Evolutionary conservation across 2,329 filamentous ascomycete genomes (phyloP).

Genomic region (Claviceps africana): DNA sequence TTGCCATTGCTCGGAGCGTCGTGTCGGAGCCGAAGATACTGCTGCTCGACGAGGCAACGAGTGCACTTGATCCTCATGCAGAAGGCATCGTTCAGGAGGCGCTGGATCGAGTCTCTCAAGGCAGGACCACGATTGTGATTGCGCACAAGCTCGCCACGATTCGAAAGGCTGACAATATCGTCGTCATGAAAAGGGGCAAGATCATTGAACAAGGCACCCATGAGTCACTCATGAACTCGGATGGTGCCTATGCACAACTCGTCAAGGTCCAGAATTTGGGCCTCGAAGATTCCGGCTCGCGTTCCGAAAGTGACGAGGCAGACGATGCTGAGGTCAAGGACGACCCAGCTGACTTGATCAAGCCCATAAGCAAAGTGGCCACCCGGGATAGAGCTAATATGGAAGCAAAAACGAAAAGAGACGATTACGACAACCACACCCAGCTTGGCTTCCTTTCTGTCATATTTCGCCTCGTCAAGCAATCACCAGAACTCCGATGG

Average conservation of each 20-base stretch:
- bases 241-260: slow-evolving; percentile 3
- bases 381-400: slow-evolving; percentile 17
- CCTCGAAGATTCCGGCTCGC: not conserved
- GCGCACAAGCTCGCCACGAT: slow-evolving; percentile 85
- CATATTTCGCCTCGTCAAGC: slow-evolving; percentile 21
- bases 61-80: slow-evolving; percentile 79
- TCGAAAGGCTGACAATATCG: slow-evolving; percentile 52
- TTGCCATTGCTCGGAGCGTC: slow-evolving; percentile 8
- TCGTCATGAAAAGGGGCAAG: slow-evolving; percentile 41
- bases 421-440: slow-evolving; percentile 22
- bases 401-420: slow-evolving; percentile 21
- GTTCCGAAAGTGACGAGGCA: not conserved
- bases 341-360: slow-evolving; percentile 12
- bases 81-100: slow-evolving; percentile 86
- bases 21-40: slow-evolving; percentile 87
- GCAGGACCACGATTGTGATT: slow-evolving; percentile 87
- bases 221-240: slow-evolving; percentile 33
- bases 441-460: slow-evolving; percentile 17
- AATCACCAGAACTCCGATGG: slow-evolving; percentile 23
- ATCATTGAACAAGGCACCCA: slow-evolving; percentile 46
- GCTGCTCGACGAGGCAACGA: slow-evolving; percentile 86
- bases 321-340: not conserved
- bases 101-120: slow-evolving; percentile 57
- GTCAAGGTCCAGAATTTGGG: not conserved
- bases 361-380: slow-evolving; percentile 18